Conservation (phyloP, 345 rosid species). For the Sisymbrium altissimum region DNA sequence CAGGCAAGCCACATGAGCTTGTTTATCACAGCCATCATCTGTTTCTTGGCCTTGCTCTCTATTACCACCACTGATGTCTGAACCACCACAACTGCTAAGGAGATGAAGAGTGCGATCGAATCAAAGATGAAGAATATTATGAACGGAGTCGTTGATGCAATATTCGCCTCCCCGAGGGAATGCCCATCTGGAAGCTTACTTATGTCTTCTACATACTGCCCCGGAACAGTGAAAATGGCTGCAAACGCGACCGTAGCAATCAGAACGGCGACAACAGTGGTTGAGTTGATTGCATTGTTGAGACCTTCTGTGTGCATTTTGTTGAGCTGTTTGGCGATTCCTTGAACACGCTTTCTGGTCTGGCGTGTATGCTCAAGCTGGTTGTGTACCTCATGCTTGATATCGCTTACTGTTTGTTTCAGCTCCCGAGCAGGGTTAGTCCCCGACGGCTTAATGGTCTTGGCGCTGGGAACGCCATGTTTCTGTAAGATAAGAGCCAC, state of each 20-base stretch:
- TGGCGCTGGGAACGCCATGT: slow-evolving; percentile 72
- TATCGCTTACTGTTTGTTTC: slow-evolving; percentile 84
- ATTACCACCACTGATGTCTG: slow-evolving; percentile 87
- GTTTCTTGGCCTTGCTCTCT: slow-evolving; percentile 88
- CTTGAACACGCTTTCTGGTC: slow-evolving; percentile 70
- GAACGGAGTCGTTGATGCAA: slow-evolving; percentile 55
- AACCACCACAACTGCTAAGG: slow-evolving; percentile 80
- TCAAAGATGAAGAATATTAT: slow-evolving; percentile 73
- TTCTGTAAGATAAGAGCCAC: slow-evolving; percentile 50
- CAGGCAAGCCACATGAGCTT: slow-evolving; percentile 94
- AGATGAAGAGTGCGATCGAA: slow-evolving; percentile 77
- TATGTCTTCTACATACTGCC: slow-evolving; percentile 60
- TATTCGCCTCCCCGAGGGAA: slow-evolving; percentile 68
- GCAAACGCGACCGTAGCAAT: slow-evolving; percentile 88
- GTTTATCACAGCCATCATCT: slow-evolving; percentile 82
- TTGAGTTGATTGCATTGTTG: slow-evolving; percentile 86
- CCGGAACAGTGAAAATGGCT: slow-evolving; percentile 82
- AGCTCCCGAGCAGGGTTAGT: slow-evolving; percentile 62
- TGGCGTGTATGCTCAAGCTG: slow-evolving; percentile 85
- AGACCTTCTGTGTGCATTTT: slow-evolving; percentile 86
- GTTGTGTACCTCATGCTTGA: slow-evolving; percentile 81
- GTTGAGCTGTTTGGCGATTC: slow-evolving; percentile 73
- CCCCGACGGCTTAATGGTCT: slow-evolving; percentile 40
- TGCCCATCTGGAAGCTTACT: slow-evolving; percentile 37
- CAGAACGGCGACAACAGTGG: slow-evolving; percentile 80